A percentile compares a stretch with the other conserved stretches of the same genome.
Conservation (phyloP, 2,329 filamentous ascomycete genomes). For the Gremmenia infestans region DNA sequence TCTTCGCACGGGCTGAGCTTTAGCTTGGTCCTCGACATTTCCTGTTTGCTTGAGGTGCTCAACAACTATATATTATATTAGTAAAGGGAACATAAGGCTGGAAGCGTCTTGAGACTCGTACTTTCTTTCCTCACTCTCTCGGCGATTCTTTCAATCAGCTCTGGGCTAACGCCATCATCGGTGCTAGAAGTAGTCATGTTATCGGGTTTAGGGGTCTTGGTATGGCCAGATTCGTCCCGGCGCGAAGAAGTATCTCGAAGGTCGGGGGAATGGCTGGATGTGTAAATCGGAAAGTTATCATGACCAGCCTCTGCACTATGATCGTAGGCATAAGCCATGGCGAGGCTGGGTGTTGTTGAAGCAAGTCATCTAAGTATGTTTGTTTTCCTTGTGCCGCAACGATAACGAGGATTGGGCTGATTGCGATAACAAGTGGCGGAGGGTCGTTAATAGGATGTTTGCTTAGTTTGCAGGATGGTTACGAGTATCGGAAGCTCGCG, state of each 20-base stretch:
- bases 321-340: constrained; percentile 25
- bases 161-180: constrained; percentile 47
- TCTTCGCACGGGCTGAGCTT: constrained; percentile 32
- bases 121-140: constrained; percentile 51
- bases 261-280: constrained; percentile 19
- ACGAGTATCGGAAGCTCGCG: neutral
- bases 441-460: neutral
- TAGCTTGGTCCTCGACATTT: constrained; percentile 26
- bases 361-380: constrained; percentile 16
- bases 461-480: neutral
- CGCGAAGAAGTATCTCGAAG: constrained; percentile 20
- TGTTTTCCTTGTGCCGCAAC: neutral
- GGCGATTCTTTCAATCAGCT: constrained; percentile 44
- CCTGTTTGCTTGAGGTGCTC: constrained; percentile 33
- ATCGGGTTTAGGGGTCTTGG: constrained; percentile 15
- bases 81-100: constrained; percentile 8
- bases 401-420: neutral
- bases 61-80: constrained; percentile 23
- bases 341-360: constrained; percentile 18
- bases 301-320: constrained; percentile 19
- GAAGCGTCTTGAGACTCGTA: constrained; percentile 11
- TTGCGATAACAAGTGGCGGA: neutral
- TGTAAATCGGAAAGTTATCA: constrained; percentile 17
- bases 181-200: constrained; percentile 17
- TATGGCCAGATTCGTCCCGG: constrained; percentile 13